Base-by-base conservation (phyloP, 2,329 filamentous ascomycete species). In the Pestalotiopsis sp. region DNA sequence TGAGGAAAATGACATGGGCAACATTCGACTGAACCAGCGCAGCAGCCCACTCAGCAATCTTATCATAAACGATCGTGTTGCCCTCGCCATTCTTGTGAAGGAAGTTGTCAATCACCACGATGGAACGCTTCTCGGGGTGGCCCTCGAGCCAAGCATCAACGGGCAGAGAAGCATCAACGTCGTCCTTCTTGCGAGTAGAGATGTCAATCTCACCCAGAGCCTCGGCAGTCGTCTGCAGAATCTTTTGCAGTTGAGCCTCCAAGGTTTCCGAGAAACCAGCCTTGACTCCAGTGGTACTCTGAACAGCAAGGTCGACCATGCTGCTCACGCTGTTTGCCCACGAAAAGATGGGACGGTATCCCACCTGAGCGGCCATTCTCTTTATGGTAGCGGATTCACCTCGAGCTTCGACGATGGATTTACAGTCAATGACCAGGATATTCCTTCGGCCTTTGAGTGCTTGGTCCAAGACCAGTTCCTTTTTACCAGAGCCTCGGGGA, bases 251-350 rank as follows among this genome's bases (percentile, higher is more conserved):
- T 75, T 98, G 95, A 0, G 92, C 91, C 76, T 98, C 95, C 36
- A 98, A 83, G 0, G 94, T 98, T 78, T 98, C 95, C 0, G 93
- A 97, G 77, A 98, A 97, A 7, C 95, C 95, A 5, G 94, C 93
- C 81, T 98, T 98, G 68, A 97, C 93, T 13, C 95, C 95, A 23
- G 95, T 97, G 13, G 96, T 96, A 74, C 95, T 93, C 78, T 98
- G 95, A 1, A 96, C 93, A 25, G 95, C 96, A 49, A 98, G 87
- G 74, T 98, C 96, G 71, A 97, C 86, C 81, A 98, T 89, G 78
- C 94, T 97, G 80, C 93, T 97, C 72, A 98, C 89, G 76, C 91
- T 97, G 80, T 98, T 98, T 81, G 97, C 92, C 93, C 95, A 98
- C 0, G 93, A 97, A 79, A 99, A 99, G 0, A 99, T 90, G 0